Conservation (phyloP, 2,329 filamentous ascomycete species). For the Teratosphaeria epicoccoides region DNA sequence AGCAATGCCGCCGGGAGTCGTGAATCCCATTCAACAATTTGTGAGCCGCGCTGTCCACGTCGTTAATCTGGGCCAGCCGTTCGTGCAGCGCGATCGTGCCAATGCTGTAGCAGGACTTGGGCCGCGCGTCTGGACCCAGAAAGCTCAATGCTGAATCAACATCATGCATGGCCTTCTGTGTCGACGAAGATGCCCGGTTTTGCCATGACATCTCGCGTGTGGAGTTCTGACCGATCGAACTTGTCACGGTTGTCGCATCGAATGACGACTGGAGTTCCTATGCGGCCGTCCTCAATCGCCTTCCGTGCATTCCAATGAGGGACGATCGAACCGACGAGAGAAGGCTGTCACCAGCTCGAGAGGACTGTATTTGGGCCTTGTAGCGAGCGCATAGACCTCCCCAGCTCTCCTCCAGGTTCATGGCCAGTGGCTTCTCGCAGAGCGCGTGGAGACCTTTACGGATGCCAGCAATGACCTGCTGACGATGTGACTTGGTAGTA, state of each 20-base stretch:
- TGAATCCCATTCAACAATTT: slow-evolving; percentile 32
- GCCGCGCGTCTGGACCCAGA: slow-evolving; percentile 26
- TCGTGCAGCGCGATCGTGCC: slow-evolving; percentile 25
- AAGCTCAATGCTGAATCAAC: slow-evolving; percentile 36
- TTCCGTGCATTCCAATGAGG: slow-evolving; percentile 30
- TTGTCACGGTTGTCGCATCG: slow-evolving; percentile 36
- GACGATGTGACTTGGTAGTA: slow-evolving; percentile 45
- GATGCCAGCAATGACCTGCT: slow-evolving; percentile 47
- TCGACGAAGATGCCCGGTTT: slow-evolving; percentile 38
- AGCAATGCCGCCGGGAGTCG: slow-evolving; percentile 21
- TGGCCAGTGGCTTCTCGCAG: slow-evolving; percentile 42
- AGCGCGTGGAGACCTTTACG: slow-evolving; percentile 44
- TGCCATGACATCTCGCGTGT: slow-evolving; percentile 31
- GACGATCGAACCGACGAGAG: slow-evolving; percentile 36
- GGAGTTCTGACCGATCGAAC: slow-evolving; percentile 30
- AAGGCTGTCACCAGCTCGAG: slow-evolving; percentile 37
- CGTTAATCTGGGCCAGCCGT: slow-evolving; percentile 29
- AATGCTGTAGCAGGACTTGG: slow-evolving; percentile 24
- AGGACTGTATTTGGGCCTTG: slow-evolving; percentile 19
- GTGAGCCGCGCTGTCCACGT: slow-evolving; percentile 37
- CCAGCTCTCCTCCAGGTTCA: slow-evolving; percentile 11
- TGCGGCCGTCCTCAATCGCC: slow-evolving; percentile 28
- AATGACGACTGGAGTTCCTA: slow-evolving; percentile 32
- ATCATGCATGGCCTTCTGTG: slow-evolving; percentile 31
- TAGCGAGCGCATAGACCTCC: slow-evolving; percentile 26